phyloP scores from a whole-genome alignment of 2,329 filamentous ascomycete genomes.

The Didymella glomerata region DNA sequence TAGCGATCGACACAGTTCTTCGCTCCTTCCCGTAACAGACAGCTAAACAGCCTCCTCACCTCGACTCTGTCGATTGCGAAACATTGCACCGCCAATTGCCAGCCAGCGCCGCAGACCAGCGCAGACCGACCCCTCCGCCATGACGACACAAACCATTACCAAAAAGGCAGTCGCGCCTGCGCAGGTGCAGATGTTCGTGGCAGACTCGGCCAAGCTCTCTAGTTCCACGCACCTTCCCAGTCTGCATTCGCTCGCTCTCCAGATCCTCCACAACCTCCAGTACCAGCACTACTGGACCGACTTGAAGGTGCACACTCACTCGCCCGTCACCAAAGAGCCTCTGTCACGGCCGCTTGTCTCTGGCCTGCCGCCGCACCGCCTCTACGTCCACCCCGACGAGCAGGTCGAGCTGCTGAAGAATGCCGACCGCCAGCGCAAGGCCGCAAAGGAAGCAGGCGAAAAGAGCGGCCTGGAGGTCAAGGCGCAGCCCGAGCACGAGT shows the following conservation, averaged over 20 bases:
- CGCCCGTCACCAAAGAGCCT: constrained; percentile 49
- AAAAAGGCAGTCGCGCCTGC: constrained; percentile 41
- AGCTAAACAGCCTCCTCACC: constrained; percentile 28
- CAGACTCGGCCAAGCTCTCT: constrained; percentile 24
- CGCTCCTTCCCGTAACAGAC: constrained; percentile 44
- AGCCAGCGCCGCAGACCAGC: constrained; percentile 11
- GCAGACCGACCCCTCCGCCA: constrained; percentile 26
- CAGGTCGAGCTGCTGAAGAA: constrained; percentile 75
- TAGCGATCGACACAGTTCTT: constrained; percentile 32
- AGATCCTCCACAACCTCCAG: constrained; percentile 74
- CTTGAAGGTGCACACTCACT: constrained; percentile 63
- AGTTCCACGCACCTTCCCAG: constrained; percentile 38
- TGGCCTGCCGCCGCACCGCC: constrained; percentile 74
- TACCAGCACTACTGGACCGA: constrained; percentile 79
- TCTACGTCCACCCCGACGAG: constrained; percentile 84
- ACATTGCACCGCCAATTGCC: constrained; percentile 39
- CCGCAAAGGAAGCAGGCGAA: constrained; percentile 40
- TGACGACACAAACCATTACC: constrained; percentile 38
- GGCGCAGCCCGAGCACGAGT: constrained; percentile 64
- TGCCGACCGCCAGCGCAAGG: constrained; percentile 58
- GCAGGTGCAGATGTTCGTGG: constrained; percentile 45
- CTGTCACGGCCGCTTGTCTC: constrained; percentile 72
- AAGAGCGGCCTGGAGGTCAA: constrained; percentile 55
- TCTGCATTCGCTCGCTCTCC: constrained; percentile 62
- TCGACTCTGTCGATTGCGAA: constrained; percentile 29